Evolutionary conservation across 2,329 filamentous ascomycete species (phyloP), one percentile per base, ranked within the genome.

Genomic region (Fusarium setosum): DNA sequence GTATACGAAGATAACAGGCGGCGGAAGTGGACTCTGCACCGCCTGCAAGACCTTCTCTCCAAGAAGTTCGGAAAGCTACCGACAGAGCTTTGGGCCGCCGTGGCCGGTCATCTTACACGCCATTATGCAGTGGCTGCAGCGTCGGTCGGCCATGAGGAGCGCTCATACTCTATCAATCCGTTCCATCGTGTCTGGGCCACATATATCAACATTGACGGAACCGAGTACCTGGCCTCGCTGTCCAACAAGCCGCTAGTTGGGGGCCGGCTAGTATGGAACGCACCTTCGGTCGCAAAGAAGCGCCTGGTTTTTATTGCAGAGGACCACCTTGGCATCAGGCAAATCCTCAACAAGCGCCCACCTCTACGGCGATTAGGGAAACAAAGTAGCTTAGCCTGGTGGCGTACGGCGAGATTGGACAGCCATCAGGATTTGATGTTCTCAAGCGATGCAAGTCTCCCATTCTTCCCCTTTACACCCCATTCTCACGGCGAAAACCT

Each of bases 251-350:
- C 32, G 10, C 10, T n/a, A 6, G 24, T 15, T 3, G 63, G 40
- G 2, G 37, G 23, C 11, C 44, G 44, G 4, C 3, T 63, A 5
- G 31, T 66, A 17, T 66, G 63, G 63, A 24, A 26, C 7, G 29
- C 6, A 24, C 4, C 1, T n/a, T 21, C 4, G 21, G 37, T 6
- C 40, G 21, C 5, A 40, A 23, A 18, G 5, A 20, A 10, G 15
- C 45, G 23, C 12, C 21, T n/a, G 18, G 13, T 68, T 18, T 67
- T 41, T 24, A 40, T 67, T 3, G 52, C 49, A 11, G 63, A 67
- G 17, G 64, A 67, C 29, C 42, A 67, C n/a, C 15, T 67, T 11
- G 64, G 64, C 7, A 61, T 67, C 21, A 55, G 49, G 8, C 31
- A 61, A 15, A 49, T 67, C 20, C 26, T 45, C 11, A 48, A 61